A percentile compares a stretch with the other conserved stretches of the same genome.
Evolutionary conservation across 2,329 filamentous ascomycete genomes (phyloP).

Genomic region (Ascochyta pisi): DNA sequence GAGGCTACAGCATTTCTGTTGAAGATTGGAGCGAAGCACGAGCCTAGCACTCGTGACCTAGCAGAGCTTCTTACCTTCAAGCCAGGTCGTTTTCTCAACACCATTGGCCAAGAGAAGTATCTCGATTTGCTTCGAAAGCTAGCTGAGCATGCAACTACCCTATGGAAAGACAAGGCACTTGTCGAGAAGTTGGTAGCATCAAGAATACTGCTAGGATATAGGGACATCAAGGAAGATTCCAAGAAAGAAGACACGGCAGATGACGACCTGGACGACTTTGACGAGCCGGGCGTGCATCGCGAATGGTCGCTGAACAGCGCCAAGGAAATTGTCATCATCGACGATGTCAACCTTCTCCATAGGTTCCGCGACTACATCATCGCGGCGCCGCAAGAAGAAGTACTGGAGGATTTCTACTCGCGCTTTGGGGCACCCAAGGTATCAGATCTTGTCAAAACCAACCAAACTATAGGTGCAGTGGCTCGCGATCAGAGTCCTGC

Average conservation of each 20-base stretch:
- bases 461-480: conserved; percentile 73
- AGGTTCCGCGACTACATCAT: conserved; percentile 86
- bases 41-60: conserved; percentile 87
- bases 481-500: conserved; percentile 73
- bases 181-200: conserved; percentile 77
- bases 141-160: conserved; percentile 70
- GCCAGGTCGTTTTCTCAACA: conserved; percentile 79
- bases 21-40: conserved; percentile 86
- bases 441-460: conserved; percentile 78
- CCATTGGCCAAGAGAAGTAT: conserved; percentile 86
- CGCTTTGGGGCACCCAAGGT: conserved; percentile 79
- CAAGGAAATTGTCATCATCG: conserved; percentile 74
- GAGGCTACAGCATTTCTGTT: conserved; percentile 89
- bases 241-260: conserved; percentile 49
- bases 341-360: conserved; percentile 66
- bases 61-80: conserved; percentile 83
- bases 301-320: conserved; percentile 81
- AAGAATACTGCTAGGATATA: conserved; percentile 82
- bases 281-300: conserved; percentile 59
- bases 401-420: conserved; percentile 82
- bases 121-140: conserved; percentile 80
- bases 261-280: conserved; percentile 54
- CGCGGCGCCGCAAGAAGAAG: conserved; percentile 88
- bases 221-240: conserved; percentile 68
- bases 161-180: conserved; percentile 81